A percentile compares a stretch with the other conserved stretches of the same genome.
Evolutionary conservation across 257 asterid species (phyloP).

Genomic region (Jacaranda mimosifolia): DNA sequence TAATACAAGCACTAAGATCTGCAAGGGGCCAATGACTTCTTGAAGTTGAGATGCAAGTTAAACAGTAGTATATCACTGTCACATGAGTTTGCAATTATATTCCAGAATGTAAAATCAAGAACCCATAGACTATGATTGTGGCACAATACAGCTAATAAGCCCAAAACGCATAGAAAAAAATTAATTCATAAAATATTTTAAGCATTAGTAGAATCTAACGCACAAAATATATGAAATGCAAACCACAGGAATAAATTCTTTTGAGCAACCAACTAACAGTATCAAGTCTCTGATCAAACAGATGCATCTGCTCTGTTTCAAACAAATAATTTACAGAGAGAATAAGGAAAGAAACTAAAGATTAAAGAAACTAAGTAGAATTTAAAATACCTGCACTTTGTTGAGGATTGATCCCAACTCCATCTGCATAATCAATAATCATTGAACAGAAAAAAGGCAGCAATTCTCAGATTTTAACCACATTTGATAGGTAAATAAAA

Average conservation of each 20-base stretch:
- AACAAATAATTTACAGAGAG: constrained; percentile 4
- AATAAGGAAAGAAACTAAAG: not conserved
- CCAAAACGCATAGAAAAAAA: not conserved
- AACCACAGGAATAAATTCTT: not conserved
- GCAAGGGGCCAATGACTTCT: too few relatives aligned
- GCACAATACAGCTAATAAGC: not conserved
- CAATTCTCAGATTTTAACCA: constrained; percentile 11
- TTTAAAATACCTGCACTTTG: constrained; percentile 89
- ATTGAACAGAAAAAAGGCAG: constrained; percentile 8
- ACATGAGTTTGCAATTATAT: not conserved
- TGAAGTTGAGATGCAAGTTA: not conserved
- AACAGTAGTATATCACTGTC: not conserved
- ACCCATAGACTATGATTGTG: not conserved
- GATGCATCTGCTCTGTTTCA: not conserved
- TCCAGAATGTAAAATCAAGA: not conserved
- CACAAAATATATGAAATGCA: not conserved
- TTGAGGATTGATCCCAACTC: constrained; percentile 96
- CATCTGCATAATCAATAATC: constrained; percentile 66
- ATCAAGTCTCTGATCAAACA: not conserved
- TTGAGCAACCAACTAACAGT: constrained; percentile 1
- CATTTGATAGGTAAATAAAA: constrained; percentile 9
- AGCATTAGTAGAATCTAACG: not conserved
- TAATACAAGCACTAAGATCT: too few relatives aligned
- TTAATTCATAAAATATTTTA: too few relatives aligned
- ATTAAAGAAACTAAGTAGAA: constrained; percentile 18